A percentile compares a stretch with the other conserved stretches of the same genome.
phyloP scores from a whole-genome alignment of 2,329 filamentous ascomycete genomes.

The Pleoardoris graminearum region DNA sequence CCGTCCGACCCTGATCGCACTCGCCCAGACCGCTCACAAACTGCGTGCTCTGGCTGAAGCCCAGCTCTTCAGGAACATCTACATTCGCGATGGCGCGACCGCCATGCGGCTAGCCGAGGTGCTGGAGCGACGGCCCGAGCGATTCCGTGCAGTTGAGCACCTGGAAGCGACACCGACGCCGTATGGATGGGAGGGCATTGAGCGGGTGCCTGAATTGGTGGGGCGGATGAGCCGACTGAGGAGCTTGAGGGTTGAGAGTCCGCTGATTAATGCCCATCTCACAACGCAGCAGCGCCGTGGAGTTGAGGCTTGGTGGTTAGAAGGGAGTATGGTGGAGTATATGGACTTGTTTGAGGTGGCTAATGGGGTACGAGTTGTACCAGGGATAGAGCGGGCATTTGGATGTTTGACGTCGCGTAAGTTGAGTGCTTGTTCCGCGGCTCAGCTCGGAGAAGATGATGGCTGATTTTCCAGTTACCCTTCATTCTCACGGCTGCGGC shows the following conservation, averaged over 20 bases:
- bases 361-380: not conserved
- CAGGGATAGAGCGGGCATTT: not conserved
- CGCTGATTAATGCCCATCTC: not conserved
- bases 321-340: not conserved
- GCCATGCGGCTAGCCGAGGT: not conserved
- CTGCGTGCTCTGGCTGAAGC: slow-evolving; percentile 10
- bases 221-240: not conserved
- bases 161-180: slow-evolving; percentile 1
- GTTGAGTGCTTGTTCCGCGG: not conserved
- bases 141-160: not conserved
- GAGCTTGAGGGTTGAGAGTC: slow-evolving; percentile 2
- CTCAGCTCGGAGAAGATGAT: not conserved
- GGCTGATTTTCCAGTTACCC: not conserved
- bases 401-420: slow-evolving; percentile 1
- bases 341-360: not conserved
- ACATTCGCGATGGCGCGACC: slow-evolving; percentile 1
- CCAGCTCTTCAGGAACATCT: slow-evolving; percentile 5
- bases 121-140: not conserved
- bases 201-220: slow-evolving; percentile 7
- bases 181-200: not conserved
- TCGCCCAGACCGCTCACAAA: slow-evolving; percentile 5
- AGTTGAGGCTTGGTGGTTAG: not conserved
- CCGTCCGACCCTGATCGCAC: slow-evolving; percentile 3
- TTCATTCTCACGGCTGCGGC: not conserved
- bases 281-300: too few species aligned